Evolutionary conservation across 371 early-diverging fungal genomes (phyloP), one percentile per base, ranked within the genome.

Genomic region (Lichtheimia ornata): DNA sequence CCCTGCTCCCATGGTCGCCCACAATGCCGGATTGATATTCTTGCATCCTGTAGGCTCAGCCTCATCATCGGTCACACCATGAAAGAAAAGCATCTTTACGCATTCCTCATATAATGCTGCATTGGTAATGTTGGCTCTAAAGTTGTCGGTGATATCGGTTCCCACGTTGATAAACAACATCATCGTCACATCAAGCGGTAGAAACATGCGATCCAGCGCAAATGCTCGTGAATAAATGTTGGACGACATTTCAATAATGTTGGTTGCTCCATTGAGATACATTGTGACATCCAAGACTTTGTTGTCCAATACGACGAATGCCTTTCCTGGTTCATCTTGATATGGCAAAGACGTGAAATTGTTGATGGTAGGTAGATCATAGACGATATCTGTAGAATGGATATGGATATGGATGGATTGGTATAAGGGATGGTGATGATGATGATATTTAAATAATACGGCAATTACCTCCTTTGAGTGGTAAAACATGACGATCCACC

Each of bases 1-100:
- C 1, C 75, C 74, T 14, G 58, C 62, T 5, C 79, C 79, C 75
- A 81, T 72, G 2, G 75, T 78, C 0, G 79, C 77, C 82, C 82
- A 78, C 0, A 81, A 53, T 7, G 76, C 77, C 27, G 82, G 82
- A 44, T 81, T 78, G 45, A 72, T 67, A 14, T 64, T 67, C 2
- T 47, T 51, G 35, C 79, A 81, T 25, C 68, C 78, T 6, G 57
- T 50, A 1, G 68, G 61, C 6, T 56, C 57, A n/a, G 61, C 60
- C 1, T 74, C 71, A 35, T 35, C 18, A 3, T 63, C 61, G 2
- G 62, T 61, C 24, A 75, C 69, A 5, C 79, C 79, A 14, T 65
- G 67, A 22, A 67, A 67, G 27, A 78, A 81, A 6, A 81, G 53
- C 11, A 59, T 50, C 6, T 70, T 53, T 15, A 81, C 54, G 17